phyloP scores from a whole-genome alignment of 768 basidiomycete genomes.

The Podaxis sp. region DNA sequence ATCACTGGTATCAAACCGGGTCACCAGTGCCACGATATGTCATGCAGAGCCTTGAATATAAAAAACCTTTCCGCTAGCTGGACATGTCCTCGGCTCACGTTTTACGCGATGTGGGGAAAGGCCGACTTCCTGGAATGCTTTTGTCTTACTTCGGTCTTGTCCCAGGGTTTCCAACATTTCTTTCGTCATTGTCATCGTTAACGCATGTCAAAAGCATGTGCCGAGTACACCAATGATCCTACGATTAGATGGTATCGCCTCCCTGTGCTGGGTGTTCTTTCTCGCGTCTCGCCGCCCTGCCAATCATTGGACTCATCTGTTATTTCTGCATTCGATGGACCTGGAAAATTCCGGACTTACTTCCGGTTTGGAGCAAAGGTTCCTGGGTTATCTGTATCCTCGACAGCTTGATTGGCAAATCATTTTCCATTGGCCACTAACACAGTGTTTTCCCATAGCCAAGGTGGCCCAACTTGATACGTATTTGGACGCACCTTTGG shows the following conservation, averaged over 20 bases:
- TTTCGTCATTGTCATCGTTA: neutral
- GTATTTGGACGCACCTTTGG: neutral
- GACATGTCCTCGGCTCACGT: slow-evolving; percentile 6
- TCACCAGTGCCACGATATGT: slow-evolving; percentile 6
- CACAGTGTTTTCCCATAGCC: neutral
- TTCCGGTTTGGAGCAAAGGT: neutral
- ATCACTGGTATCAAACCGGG: slow-evolving; percentile 3
- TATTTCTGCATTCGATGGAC: neutral
- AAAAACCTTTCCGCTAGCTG: neutral
- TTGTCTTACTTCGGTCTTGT: slow-evolving; percentile 2
- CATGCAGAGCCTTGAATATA: neutral
- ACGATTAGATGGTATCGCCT: slow-evolving; percentile 7
- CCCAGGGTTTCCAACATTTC: neutral
- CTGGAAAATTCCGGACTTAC: neutral
- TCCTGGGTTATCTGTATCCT: neutral
- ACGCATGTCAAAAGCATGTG: slow-evolving; percentile 9
- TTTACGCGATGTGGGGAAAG: neutral
- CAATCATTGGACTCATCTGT: neutral
- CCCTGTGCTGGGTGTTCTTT: neutral
- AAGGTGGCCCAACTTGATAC: neutral
- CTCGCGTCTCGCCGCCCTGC: neutral
- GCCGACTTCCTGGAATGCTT: slow-evolving; percentile 1
- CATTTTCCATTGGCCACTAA: neutral
- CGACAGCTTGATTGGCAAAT: neutral
- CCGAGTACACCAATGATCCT: neutral